phyloP scores from a whole-genome alignment of 768 basidiomycete species.

The Mycena galericulata region DNA sequence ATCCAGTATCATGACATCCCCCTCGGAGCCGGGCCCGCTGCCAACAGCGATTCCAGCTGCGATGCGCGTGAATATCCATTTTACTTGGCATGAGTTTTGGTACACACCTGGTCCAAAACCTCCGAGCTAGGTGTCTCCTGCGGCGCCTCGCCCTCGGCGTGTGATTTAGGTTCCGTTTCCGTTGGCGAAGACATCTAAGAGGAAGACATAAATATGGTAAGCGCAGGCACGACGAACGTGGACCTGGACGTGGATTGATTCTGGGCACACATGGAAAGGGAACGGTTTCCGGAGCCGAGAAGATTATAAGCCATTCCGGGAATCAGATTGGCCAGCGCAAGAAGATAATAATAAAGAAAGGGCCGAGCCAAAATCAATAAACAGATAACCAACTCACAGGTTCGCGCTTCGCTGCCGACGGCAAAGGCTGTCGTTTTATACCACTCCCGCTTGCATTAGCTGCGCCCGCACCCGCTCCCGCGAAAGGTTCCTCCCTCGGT shows the following conservation, averaged over 20 bases:
- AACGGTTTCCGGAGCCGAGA: no score
- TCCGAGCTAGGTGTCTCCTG: neutral
- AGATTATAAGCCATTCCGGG: no score
- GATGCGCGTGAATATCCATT: neutral
- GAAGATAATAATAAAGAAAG: no score
- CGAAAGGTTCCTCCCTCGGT: slow-evolving; percentile 78
- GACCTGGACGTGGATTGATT: no score
- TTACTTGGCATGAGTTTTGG: neutral
- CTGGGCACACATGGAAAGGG: no score
- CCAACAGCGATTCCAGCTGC: neutral
- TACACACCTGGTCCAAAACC: slow-evolving; percentile 4
- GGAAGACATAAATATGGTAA: no score
- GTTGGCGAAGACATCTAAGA: no score
- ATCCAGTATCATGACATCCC: no score
- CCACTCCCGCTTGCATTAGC: no score
- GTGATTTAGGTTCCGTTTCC: neutral
- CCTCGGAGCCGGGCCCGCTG: slow-evolving; percentile 1
- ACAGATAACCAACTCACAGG: slow-evolving; percentile 22
- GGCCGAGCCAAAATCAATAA: neutral
- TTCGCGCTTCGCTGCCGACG: slow-evolving; percentile 23
- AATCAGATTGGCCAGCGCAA: no score
- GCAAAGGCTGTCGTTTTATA: slow-evolving; percentile 6
- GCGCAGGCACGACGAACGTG: no score
- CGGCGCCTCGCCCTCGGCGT: neutral
- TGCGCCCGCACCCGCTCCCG: neutral